Evolutionary conservation across 495 filamentous ascomycete species (phyloP).

Genomic region (Peziza echinospora): DNA sequence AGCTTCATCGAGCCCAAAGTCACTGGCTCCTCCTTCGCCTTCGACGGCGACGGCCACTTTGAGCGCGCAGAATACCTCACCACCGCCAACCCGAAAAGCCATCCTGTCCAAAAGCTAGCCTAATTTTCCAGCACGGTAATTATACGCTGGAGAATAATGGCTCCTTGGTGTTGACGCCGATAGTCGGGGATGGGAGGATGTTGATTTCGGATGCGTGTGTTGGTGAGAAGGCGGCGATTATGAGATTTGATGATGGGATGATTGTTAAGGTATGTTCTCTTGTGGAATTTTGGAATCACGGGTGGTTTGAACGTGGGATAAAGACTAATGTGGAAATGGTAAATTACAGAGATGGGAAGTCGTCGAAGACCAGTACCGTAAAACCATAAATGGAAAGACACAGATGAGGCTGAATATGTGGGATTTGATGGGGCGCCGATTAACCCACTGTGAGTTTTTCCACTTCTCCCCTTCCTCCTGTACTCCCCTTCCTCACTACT

Average conservation of each 20-base stretch:
- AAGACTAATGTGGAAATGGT: too few relatives aligned
- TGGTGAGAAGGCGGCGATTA: slow-evolving; percentile 32
- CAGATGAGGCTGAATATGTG: slow-evolving; percentile 43
- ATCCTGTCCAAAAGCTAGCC: slow-evolving; percentile 41
- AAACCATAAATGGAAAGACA: slow-evolving; percentile 5
- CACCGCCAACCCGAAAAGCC: slow-evolving; percentile 43
- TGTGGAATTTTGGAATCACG: too few relatives aligned
- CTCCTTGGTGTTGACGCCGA: slow-evolving; percentile 38
- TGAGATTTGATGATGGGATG: slow-evolving; percentile 48
- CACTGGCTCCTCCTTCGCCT: slow-evolving; percentile 67
- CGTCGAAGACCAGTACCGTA: slow-evolving; percentile 37
- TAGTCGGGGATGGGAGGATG: slow-evolving; percentile 50
- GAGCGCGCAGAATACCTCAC: slow-evolving; percentile 57
- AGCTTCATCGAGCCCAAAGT: slow-evolving; percentile 43
- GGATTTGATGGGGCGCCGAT: slow-evolving; percentile 43
- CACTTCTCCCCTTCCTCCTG: too few relatives aligned
- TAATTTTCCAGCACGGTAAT: slow-evolving; percentile 62
- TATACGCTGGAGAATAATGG: slow-evolving; percentile 29
- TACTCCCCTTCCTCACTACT: too few relatives aligned
- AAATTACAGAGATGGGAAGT: slow-evolving; percentile 37
- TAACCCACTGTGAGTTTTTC: slow-evolving; percentile 60
- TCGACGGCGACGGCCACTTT: slow-evolving; percentile 47
- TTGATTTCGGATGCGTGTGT: slow-evolving; percentile 46
- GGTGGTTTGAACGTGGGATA: too few relatives aligned
- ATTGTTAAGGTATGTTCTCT: slow-evolving; percentile 34